Percentiles rank a stretch among this genome's conserved stretches.
Conservation (phyloP, 208 protist species). For the Leishmania martiniquensis region DNA sequence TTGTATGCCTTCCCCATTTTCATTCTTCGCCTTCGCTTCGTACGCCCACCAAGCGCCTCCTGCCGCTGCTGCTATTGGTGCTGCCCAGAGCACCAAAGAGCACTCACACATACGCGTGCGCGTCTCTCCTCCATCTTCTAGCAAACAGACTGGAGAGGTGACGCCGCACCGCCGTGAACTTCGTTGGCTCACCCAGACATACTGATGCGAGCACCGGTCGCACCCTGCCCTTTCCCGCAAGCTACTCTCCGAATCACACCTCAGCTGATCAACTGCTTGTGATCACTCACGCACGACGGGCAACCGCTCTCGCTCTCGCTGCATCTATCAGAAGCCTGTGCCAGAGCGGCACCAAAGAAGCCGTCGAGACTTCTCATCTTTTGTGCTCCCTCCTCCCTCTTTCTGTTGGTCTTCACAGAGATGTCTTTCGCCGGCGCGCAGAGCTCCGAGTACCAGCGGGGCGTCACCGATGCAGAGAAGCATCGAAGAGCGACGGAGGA, state of each 20-base stretch:
- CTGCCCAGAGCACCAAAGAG: background rate
- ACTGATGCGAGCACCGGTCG: background rate
- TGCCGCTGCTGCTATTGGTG: background rate
- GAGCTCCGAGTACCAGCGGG: conserved; percentile 62
- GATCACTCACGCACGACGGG: background rate
- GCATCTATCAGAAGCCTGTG: background rate
- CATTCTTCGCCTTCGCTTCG: background rate
- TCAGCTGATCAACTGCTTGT: background rate
- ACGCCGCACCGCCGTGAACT: background rate
- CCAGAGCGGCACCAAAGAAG: background rate
- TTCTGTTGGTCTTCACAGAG: background rate
- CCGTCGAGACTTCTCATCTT: background rate
- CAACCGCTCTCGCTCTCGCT: background rate
- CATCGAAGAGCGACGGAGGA: conserved; percentile 77
- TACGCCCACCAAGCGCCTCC: background rate
- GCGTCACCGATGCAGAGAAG: conserved; percentile 61
- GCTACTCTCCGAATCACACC: background rate
- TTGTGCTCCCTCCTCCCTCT: background rate
- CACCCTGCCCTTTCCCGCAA: background rate
- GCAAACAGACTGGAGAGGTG: background rate
- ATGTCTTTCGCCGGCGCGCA: conserved; percentile 7
- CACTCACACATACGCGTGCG: background rate
- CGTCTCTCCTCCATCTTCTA: background rate
- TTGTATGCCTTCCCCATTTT: too few relatives aligned
- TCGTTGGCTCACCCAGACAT: background rate